Percentiles rank a stretch among this genome's conserved stretches.
phyloP scores from a whole-genome alignment of 495 filamentous ascomycete species.

The Aspergillus diversus region DNA sequence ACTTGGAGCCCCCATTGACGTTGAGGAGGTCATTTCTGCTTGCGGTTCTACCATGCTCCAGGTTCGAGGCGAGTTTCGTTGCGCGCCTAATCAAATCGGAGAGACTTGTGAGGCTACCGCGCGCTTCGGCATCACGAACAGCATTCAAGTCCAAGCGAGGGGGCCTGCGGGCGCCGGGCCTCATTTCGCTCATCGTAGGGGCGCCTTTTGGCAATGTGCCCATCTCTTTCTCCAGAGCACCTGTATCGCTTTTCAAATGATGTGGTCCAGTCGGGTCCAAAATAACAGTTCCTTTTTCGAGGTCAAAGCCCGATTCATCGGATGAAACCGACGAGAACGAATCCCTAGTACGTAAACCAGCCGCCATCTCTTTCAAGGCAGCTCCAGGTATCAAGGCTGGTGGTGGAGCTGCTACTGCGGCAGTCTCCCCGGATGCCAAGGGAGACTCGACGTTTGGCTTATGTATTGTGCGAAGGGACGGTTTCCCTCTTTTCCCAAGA shows the following conservation, averaged over 20 bases:
- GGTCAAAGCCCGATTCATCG: slow-evolving; percentile 34
- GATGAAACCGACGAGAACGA: slow-evolving; percentile 37
- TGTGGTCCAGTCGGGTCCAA: slow-evolving; percentile 24
- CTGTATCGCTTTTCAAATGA: slow-evolving; percentile 11
- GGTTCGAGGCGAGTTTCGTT: slow-evolving; percentile 81
- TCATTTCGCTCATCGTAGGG: slow-evolving; percentile 47
- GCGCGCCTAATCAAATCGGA: slow-evolving; percentile 89
- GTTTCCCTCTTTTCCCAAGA: slow-evolving; percentile 72
- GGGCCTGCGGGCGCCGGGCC: slow-evolving; percentile 60
- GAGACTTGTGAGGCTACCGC: slow-evolving; percentile 87
- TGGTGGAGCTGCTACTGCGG: slow-evolving; percentile 25
- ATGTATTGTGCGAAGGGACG: slow-evolving; percentile 68
- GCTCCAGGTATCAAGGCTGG: slow-evolving; percentile 16
- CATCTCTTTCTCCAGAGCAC: slow-evolving; percentile 33
- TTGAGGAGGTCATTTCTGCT: slow-evolving; percentile 61
- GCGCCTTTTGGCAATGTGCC: slow-evolving; percentile 42
- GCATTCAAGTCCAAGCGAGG: slow-evolving; percentile 79
- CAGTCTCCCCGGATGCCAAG: slow-evolving; percentile 25
- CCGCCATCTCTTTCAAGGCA: slow-evolving; percentile 27
- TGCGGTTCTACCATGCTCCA: slow-evolving; percentile 85
- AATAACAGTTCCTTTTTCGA: slow-evolving; percentile 43
- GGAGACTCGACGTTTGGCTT: slow-evolving; percentile 38
- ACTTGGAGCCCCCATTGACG: slow-evolving; percentile 32
- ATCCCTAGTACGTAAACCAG: slow-evolving; percentile 27
- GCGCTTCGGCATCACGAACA: slow-evolving; percentile 74